Conservation (phyloP, 257 asterid genomes). For the Marsdenia floribunda region DNA sequence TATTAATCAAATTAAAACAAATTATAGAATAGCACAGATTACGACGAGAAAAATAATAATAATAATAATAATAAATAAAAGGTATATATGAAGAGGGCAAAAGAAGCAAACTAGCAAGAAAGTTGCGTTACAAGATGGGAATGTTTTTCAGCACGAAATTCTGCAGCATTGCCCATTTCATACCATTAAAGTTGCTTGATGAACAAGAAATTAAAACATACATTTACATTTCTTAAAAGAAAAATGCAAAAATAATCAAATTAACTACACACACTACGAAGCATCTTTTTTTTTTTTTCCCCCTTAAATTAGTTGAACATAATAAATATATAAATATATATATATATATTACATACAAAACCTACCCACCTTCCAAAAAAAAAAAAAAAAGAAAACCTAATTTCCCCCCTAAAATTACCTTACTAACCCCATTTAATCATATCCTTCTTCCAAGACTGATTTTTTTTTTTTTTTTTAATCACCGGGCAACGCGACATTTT, state of each 20-base stretch:
- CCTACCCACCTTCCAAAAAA: not conserved
- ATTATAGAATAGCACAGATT: too few species aligned
- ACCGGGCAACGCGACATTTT: not conserved
- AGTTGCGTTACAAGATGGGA: not conserved
- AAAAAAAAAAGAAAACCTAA: not conserved
- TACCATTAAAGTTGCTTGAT: not conserved
- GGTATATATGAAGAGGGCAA: too few species aligned
- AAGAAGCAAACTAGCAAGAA: not conserved
- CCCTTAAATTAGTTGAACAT: too few species aligned
- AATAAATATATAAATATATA: too few species aligned
- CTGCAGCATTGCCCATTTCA: not conserved
- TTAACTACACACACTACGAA: too few species aligned
- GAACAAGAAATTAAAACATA: not conserved
- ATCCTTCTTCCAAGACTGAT: not conserved
- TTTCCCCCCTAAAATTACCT: not conserved
- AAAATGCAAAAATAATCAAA: not conserved
- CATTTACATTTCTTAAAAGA: not conserved
- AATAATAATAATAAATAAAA: too few species aligned
- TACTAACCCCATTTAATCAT: not conserved
- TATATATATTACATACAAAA: not conserved
- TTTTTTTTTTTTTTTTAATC: not conserved
- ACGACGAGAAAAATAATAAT: too few species aligned
- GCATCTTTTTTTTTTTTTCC: too few species aligned
- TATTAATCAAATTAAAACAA: too few species aligned
- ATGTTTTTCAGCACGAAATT: conserved; percentile 1